phyloP scores from a whole-genome alignment of 805 yeast genomes.

The Teunomyces tritomae region DNA sequence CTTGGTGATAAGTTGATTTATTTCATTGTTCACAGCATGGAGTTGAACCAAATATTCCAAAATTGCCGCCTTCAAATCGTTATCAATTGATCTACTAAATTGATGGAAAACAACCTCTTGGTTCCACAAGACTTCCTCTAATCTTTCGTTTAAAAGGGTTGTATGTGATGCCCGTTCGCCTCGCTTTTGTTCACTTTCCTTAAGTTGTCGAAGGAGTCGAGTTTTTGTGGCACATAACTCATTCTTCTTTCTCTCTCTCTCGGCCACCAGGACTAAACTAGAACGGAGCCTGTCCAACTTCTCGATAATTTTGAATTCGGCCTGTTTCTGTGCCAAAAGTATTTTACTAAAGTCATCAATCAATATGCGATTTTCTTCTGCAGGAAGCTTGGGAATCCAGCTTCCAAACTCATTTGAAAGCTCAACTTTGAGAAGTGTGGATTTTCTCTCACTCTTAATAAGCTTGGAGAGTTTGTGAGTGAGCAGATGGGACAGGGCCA shows the following conservation, averaged over 20 bases:
- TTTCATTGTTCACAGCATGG: constrained; percentile 3
- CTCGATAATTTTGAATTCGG: constrained; percentile 35
- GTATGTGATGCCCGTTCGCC: constrained; percentile 47
- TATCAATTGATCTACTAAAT: constrained; percentile 44
- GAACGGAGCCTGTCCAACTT: constrained; percentile 43
- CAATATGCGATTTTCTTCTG: constrained; percentile 36
- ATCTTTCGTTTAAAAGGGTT: constrained; percentile 44
- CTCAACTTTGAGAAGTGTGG: constrained; percentile 32
- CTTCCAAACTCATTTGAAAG: constrained; percentile 37
- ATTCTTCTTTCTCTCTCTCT: constrained; percentile 48
- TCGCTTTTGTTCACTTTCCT: constrained; percentile 39
- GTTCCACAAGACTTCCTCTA: constrained; percentile 51
- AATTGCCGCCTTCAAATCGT: constrained; percentile 43
- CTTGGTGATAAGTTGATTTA: neutral
- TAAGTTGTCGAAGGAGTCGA: constrained; percentile 35
- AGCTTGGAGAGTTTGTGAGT: constrained; percentile 32
- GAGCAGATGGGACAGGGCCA: constrained; percentile 13
- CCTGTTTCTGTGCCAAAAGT: constrained; percentile 35
- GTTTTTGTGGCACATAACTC: constrained; percentile 36
- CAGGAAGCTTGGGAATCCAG: constrained; percentile 43
- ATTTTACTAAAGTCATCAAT: constrained; percentile 41
- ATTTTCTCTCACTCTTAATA: constrained; percentile 39
- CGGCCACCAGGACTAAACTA: constrained; percentile 45
- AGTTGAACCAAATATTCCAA: constrained; percentile 36
- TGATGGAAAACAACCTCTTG: constrained; percentile 55